A percentile compares a stretch with the other conserved stretches of the same genome.
Conservation (phyloP, 169 alveolate species). For the Plasmodium ovale region DNA sequence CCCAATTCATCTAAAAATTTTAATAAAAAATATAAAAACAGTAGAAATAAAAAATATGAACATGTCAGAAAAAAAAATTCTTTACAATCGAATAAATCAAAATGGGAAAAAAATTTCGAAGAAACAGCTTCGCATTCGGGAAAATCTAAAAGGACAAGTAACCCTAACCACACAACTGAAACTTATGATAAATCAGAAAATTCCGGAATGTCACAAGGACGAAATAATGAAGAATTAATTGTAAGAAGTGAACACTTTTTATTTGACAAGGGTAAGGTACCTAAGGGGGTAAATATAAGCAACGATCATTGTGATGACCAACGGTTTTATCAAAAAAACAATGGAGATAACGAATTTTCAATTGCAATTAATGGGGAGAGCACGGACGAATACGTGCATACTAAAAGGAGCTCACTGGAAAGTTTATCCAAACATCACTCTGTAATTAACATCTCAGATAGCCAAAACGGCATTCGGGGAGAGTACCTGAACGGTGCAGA, state of each 20-base stretch:
- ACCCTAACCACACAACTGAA: background rate
- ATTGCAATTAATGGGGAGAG: conserved; percentile 5
- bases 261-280: background rate
- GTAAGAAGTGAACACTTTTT: background rate
- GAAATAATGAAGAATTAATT: background rate
- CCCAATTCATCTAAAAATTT: background rate
- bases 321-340: background rate
- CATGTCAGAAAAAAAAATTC: background rate
- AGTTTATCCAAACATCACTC: background rate
- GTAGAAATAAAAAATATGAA: background rate
- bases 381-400: background rate
- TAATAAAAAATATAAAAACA: too few species aligned
- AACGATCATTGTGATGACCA: background rate
- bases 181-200: background rate
- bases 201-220: background rate
- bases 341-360: background rate
- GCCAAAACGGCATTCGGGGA: background rate
- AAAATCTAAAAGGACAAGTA: background rate
- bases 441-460: conserved; percentile 3
- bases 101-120: background rate
- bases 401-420: background rate
- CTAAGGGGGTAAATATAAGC: background rate
- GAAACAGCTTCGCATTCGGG: background rate
- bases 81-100: background rate
- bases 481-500: background rate